Evolutionary conservation across 2,329 filamentous ascomycete species (phyloP).

Genomic region (Didymella keratinophila): DNA sequence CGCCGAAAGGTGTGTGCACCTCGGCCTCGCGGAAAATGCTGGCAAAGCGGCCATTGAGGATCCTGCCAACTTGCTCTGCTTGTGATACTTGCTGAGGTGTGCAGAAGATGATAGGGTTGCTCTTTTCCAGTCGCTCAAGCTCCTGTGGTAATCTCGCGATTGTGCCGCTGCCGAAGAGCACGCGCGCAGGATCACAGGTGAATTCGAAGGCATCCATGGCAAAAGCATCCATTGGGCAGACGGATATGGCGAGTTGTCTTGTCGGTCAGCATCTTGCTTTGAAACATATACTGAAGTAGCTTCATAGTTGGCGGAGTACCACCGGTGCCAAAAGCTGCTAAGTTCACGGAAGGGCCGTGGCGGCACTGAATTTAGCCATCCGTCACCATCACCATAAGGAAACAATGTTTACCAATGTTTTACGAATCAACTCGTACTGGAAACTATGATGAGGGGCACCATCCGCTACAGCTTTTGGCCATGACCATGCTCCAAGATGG

Average conservation of each 20-base stretch:
- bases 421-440: background rate
- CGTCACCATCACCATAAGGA: background rate
- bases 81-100: background rate
- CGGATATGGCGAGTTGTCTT: background rate
- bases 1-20: background rate
- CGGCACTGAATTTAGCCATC: background rate
- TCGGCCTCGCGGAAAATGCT: background rate
- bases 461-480: background rate
- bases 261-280: background rate
- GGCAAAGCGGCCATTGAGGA: background rate
- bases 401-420: background rate
- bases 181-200: background rate
- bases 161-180: background rate
- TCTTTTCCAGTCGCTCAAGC: background rate
- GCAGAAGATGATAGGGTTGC: background rate
- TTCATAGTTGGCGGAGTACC: background rate
- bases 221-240: background rate
- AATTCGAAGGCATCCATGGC: background rate
- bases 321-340: background rate
- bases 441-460: background rate
- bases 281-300: background rate
- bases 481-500: background rate
- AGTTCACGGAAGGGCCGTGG: background rate
- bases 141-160: background rate
- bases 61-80: background rate